Conservation (phyloP, 2,329 filamentous ascomycete genomes). For the Monilinia aucupariae region DNA sequence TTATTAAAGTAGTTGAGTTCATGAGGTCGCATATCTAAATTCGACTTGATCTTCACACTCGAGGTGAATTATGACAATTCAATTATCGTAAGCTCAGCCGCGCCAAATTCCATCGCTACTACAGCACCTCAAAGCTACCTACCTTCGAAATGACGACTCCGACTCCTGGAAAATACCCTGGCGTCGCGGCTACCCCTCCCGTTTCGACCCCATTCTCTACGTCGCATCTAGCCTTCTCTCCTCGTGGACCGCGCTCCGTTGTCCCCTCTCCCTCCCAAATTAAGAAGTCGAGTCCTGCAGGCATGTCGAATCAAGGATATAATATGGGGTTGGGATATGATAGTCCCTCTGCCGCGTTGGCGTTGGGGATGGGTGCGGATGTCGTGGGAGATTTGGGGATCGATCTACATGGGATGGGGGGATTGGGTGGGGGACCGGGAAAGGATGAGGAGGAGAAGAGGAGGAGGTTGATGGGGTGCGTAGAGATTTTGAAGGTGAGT, state of each 20-base stretch:
- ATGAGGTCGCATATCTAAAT: background rate
- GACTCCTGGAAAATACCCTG: constrained; percentile 31
- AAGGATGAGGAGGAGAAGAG: constrained; percentile 48
- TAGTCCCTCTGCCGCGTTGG: constrained; percentile 58
- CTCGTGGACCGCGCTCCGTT: constrained; percentile 42
- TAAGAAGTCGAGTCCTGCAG: constrained; percentile 40
- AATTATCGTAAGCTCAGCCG: background rate
- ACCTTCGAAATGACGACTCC: constrained; percentile 33
- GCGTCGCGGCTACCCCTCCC: constrained; percentile 50
- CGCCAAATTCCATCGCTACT: background rate
- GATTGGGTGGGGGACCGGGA: constrained; percentile 23
- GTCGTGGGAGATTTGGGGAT: constrained; percentile 46
- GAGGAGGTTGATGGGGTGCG: constrained; percentile 38
- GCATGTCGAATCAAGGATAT: constrained; percentile 45
- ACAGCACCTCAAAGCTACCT: background rate
- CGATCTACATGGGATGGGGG: constrained; percentile 23
- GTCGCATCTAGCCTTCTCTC: constrained; percentile 52
- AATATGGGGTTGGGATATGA: constrained; percentile 48
- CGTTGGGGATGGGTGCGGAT: constrained; percentile 46
- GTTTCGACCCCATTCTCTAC: constrained; percentile 62
- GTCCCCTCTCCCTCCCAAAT: constrained; percentile 58
- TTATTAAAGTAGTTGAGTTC: background rate
- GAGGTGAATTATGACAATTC: background rate
- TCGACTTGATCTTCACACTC: background rate
- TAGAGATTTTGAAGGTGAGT: constrained; percentile 33